Conservation (phyloP, 2,329 filamentous ascomycete species). For the Aureobasidium sp. region DNA sequence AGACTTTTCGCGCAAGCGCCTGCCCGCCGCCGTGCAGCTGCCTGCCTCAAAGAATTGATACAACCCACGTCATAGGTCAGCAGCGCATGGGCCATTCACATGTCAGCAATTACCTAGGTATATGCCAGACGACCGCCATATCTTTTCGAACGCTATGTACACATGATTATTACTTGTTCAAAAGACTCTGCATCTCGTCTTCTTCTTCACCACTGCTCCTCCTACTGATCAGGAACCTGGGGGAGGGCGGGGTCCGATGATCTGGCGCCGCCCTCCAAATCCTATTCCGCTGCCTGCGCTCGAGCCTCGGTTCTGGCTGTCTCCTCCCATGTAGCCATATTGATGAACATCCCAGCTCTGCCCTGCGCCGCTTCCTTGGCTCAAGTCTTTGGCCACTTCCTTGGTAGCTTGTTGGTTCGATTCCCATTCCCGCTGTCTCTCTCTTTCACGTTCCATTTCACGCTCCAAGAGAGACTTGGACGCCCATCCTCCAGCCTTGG, state of each 20-base stretch:
- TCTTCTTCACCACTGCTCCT: background rate
- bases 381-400: constrained; percentile 45
- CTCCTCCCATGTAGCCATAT: constrained; percentile 70
- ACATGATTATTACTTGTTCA: background rate
- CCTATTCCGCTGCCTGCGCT: constrained; percentile 52
- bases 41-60: background rate
- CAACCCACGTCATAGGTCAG: constrained; percentile 1
- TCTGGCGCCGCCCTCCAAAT: constrained; percentile 65
- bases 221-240: background rate
- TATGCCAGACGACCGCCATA: background rate
- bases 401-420: constrained; percentile 61
- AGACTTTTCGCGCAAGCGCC: constrained; percentile 8
- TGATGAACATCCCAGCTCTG: constrained; percentile 70
- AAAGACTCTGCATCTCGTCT: background rate
- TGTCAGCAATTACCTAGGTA: background rate
- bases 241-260: constrained; percentile 68
- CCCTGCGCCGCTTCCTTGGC: constrained; percentile 61
- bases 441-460: constrained; percentile 73
- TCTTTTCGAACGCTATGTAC: constrained; percentile 1
- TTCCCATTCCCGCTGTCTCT: constrained; percentile 75
- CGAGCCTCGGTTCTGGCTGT: constrained; percentile 61
- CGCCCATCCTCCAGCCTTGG: constrained; percentile 57
- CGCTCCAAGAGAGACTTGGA: constrained; percentile 66
- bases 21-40: background rate
- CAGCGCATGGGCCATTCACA: background rate